Evolutionary conservation across 2,329 filamentous ascomycete species (phyloP), one percentile per base, ranked within the genome.

Genomic region (Epichloe typhina): DNA sequence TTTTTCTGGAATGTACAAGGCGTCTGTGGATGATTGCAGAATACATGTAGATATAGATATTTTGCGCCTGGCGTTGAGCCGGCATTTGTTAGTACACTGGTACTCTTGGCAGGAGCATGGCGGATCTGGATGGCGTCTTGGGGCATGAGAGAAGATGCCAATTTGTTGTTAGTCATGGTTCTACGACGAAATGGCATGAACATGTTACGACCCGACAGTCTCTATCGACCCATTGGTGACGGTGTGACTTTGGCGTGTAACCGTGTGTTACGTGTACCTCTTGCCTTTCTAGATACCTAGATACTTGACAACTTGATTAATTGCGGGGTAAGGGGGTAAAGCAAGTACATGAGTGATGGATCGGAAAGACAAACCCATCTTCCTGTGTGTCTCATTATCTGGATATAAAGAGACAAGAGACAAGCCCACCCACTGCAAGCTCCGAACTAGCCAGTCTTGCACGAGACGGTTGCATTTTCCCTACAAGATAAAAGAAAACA

Each of bases 161-260:
- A 57, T 58, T 47, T 58, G 56, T 57, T 53, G 55, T 53, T 60
- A 55, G 62, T 59, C 59, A 63, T 59, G 58, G 55, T 61, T 51
- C 41, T 51, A 64, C 56, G 62, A 63, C 41, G 58, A 61, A 61
- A 62, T 59, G 58, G 54, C 53, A 59, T 56, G 57, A 61, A 60
- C 52, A 59, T 53, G 51, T 52, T 58, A 62, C 56, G 60, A 61
- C 46, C 33, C 47, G 35, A 43, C 12, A 13, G 3, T n/a, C n/a
- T 21, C 26, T 31, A 21, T 37, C 13, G 41, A 33, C 23, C 11
- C n/a, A 31, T 7, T 11, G 13, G 23, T 26, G 23, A 26, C 19
- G 19, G 19, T 15, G n/a, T 42, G 40, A 23, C 23, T 19, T 7
- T 23, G 21, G 19, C 19, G 40, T 41, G 40, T 43, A 3, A 31